Conservation (phyloP, 305 asterid species). For the Rubia peregrina region DNA sequence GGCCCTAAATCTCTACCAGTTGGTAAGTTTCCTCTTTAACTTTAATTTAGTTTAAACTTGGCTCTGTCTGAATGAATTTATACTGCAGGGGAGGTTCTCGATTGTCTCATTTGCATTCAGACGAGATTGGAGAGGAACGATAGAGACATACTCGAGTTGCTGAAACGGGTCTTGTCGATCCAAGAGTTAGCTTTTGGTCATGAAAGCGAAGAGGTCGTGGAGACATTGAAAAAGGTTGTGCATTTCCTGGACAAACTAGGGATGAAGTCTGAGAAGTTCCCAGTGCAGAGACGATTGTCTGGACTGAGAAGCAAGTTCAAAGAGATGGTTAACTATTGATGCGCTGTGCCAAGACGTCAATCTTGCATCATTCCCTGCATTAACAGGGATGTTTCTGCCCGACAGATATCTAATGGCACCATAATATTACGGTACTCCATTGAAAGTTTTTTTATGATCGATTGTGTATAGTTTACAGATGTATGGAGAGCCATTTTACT, state of each 20-base stretch:
- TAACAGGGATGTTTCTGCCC: neutral
- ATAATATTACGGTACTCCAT: neutral
- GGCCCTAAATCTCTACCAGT: slow-evolving; percentile 82
- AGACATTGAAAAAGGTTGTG: slow-evolving; percentile 62
- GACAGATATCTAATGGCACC: neutral
- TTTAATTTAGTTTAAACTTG: neutral
- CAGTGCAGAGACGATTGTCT: slow-evolving; percentile 58
- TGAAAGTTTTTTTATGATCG: no score
- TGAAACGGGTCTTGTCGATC: slow-evolving; percentile 65
- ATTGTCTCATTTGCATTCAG: slow-evolving; percentile 78
- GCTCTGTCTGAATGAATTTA: neutral
- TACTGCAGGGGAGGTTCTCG: slow-evolving; percentile 84
- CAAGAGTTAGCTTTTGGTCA: slow-evolving; percentile 67
- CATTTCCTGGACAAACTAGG: slow-evolving; percentile 62
- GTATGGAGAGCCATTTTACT: neutral
- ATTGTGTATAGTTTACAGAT: no score
- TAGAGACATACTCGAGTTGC: slow-evolving; percentile 45
- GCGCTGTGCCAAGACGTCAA: neutral
- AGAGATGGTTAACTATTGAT: slow-evolving; percentile 36
- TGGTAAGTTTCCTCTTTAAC: slow-evolving; percentile 42
- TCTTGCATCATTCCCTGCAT: neutral
- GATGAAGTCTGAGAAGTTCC: slow-evolving; percentile 54
- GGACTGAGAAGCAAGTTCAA: slow-evolving; percentile 45
- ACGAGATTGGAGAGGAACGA: slow-evolving; percentile 55
- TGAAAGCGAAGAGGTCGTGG: slow-evolving; percentile 67